These are phyloP conservation scores for Aspergillus bertholletiae DNA, from an alignment of 495 filamentous ascomycete species.

Conservation along the genomic window DNA sequence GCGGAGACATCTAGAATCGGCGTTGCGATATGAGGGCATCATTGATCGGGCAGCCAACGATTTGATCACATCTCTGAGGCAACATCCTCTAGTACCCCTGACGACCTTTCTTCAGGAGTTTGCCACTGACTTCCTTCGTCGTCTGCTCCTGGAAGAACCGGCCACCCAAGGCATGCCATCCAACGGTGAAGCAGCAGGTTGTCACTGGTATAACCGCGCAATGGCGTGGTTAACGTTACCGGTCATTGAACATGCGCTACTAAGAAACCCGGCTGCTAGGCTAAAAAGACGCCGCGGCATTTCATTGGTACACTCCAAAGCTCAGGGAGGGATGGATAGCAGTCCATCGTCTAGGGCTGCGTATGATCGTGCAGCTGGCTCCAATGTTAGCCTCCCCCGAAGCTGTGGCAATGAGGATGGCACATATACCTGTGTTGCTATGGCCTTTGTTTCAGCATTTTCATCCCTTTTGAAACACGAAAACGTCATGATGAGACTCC, in stretches of 20 bases:
- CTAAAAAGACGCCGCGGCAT: slow-evolving; percentile 9
- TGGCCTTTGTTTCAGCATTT: slow-evolving; percentile 9
- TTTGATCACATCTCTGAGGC: slow-evolving; percentile 7
- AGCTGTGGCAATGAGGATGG: background rate
- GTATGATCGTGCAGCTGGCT: background rate
- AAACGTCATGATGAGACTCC: slow-evolving; percentile 1
- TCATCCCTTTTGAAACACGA: slow-evolving; percentile 4
- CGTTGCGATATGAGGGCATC: slow-evolving; percentile 7
- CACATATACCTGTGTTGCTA: background rate
- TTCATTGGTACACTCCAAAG: background rate
- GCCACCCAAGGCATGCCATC: background rate
- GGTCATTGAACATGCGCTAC: slow-evolving; percentile 8
- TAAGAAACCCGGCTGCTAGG: slow-evolving; percentile 5
- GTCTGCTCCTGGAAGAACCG: background rate
- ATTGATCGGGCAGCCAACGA: slow-evolving; percentile 7
- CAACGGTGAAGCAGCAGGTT: background rate
- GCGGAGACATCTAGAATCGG: background rate
- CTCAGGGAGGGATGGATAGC: background rate
- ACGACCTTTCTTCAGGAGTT: slow-evolving; percentile 8
- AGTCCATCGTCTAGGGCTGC: too few species aligned
- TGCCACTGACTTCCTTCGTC: slow-evolving; percentile 9
- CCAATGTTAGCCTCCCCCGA: background rate
- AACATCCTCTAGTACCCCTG: slow-evolving; percentile 8
- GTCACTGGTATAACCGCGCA: background rate
- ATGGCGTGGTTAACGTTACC: background rate